phyloP scores from a whole-genome alignment of 2,329 filamentous ascomycete species.

The Colletotrichum sp. region DNA sequence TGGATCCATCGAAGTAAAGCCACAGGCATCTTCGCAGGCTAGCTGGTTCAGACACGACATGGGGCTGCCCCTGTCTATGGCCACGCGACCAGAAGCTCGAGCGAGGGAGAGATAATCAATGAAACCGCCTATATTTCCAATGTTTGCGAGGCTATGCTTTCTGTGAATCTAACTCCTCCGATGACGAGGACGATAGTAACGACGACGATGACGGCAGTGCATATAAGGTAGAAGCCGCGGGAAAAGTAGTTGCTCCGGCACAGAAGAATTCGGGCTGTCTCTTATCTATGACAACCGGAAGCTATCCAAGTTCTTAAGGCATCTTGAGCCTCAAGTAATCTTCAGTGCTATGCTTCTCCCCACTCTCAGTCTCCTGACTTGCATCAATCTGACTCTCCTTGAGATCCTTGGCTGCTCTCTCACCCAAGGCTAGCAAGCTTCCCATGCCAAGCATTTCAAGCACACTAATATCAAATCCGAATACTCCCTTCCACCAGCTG shows the following conservation, averaged over 20 bases:
- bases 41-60: not conserved
- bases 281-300: not conserved
- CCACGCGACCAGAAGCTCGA: not conserved
- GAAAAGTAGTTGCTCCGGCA: no score
- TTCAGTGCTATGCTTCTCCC: conserved; percentile 6
- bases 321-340: conserved; percentile 5
- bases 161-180: not conserved
- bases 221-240: no score
- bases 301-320: not conserved
- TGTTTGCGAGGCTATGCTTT: not conserved
- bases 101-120: not conserved
- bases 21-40: not conserved
- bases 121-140: not conserved
- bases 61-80: not conserved
- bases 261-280: no score
- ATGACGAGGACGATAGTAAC: not conserved
- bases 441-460: conserved; percentile 24
- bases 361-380: not conserved
- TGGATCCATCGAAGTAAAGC: not conserved
- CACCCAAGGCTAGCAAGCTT: conserved; percentile 14
- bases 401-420: not conserved
- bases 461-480: conserved; percentile 25
- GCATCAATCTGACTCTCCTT: not conserved
- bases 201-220: no score
- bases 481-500: conserved; percentile 25